Evolutionary conservation across 2,329 filamentous ascomycete genomes (phyloP).

Genomic region (Thelonectria olida): DNA sequence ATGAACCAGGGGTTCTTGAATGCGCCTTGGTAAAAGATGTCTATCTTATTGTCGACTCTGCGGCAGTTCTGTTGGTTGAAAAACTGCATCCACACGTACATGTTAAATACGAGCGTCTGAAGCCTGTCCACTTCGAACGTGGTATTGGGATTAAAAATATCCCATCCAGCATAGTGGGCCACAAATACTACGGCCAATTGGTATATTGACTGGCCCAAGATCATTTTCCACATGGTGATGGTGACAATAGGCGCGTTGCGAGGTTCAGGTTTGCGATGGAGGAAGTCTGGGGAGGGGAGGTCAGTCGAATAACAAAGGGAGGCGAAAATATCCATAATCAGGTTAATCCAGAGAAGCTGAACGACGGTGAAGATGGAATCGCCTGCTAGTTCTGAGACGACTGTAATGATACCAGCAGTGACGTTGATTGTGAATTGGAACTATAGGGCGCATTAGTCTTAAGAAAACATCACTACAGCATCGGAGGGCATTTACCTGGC

Average conservation of each 20-base stretch:
- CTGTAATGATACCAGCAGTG: constrained; percentile 72
- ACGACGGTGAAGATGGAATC: constrained; percentile 71
- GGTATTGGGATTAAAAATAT: constrained; percentile 63
- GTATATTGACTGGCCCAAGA: constrained; percentile 68
- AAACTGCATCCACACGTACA: constrained; percentile 90
- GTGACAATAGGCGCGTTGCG: constrained; percentile 80
- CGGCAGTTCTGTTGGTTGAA: constrained; percentile 86
- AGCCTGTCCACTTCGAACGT: constrained; percentile 46
- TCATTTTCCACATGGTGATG: constrained; percentile 71
- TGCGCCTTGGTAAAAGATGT: constrained; percentile 80
- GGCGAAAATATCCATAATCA: constrained; percentile 76
- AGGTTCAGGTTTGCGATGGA: constrained; percentile 61
- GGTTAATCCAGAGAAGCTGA: constrained; percentile 74
- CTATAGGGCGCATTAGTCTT: constrained; percentile 40
- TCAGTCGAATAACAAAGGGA: constrained; percentile 73
- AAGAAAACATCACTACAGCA: background rate
- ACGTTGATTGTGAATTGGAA: constrained; percentile 78
- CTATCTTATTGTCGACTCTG: constrained; percentile 82
- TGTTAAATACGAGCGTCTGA: constrained; percentile 82
- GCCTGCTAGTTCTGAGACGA: constrained; percentile 69
- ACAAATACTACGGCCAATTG: constrained; percentile 67
- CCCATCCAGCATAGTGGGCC: constrained; percentile 68
- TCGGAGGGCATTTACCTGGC: constrained; percentile 56
- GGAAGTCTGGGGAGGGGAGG: constrained; percentile 64
- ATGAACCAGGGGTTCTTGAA: constrained; percentile 81